Conservation (phyloP, 2,329 filamentous ascomycete genomes). For the Sarocladium kiliense region DNA sequence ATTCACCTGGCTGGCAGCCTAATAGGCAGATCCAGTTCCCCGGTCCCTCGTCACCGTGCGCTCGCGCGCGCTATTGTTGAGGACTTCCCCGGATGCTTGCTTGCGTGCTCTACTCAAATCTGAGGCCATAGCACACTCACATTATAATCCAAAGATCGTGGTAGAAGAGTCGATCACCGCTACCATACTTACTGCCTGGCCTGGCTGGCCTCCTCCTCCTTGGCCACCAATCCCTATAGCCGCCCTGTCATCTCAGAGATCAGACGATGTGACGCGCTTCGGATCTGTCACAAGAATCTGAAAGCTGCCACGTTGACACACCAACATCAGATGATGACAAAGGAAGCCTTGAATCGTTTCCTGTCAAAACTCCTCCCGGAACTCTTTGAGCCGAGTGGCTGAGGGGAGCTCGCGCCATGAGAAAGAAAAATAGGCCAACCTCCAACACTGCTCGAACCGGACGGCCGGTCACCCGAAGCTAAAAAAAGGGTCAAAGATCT, state of each 20-base stretch:
- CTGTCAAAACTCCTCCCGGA: not conserved
- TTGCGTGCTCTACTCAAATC: not conserved
- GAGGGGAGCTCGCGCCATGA: not conserved
- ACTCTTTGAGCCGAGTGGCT: not conserved
- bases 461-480: constrained; percentile 6
- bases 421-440: not conserved
- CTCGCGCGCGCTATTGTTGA: not conserved
- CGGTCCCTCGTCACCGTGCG: not conserved
- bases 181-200: not conserved
- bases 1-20: not conserved
- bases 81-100: not conserved
- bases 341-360: not conserved
- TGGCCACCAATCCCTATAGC: not conserved
- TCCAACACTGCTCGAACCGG: constrained; percentile 8
- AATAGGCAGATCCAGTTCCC: not conserved
- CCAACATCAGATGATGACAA: not conserved
- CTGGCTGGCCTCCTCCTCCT: not conserved
- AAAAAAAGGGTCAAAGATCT: not conserved
- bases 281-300: no score
- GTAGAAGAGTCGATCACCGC: not conserved
- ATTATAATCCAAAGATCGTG: not conserved
- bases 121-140: not conserved
- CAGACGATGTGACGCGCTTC: no score
- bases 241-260: no score
- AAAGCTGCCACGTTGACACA: no score